phyloP scores from a whole-genome alignment of 495 filamentous ascomycete species.

The Cryomyces minteri region DNA sequence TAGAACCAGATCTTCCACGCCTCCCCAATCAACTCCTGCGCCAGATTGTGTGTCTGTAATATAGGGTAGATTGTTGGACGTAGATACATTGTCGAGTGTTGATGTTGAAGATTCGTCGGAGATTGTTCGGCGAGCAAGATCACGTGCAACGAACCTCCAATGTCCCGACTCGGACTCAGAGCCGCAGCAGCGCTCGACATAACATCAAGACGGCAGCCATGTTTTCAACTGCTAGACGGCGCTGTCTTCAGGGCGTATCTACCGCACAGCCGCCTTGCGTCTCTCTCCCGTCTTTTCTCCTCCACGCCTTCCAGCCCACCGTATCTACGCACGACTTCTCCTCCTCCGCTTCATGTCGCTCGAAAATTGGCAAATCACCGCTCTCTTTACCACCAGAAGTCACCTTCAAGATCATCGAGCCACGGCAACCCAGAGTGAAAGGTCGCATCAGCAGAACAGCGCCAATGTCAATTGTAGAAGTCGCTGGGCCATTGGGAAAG shows the following conservation, averaged over 20 bases:
- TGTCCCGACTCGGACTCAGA: no score
- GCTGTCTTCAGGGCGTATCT: slow-evolving; percentile 22
- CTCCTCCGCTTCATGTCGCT: slow-evolving; percentile 40
- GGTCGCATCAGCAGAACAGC: slow-evolving; percentile 30
- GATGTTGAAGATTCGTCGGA: no score
- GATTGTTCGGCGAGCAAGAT: no score
- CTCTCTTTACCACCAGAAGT: slow-evolving; percentile 76
- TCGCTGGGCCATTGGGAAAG: slow-evolving; percentile 64
- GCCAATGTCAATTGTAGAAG: slow-evolving; percentile 38
- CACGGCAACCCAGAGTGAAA: slow-evolving; percentile 30
- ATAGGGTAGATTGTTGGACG: no score
- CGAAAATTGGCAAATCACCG: slow-evolving; percentile 68
- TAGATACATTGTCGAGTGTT: no score
- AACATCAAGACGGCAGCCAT: slow-evolving; percentile 23
- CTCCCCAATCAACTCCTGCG: no score
- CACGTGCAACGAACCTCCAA: no score
- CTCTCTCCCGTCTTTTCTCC: slow-evolving; percentile 49
- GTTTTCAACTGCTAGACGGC: slow-evolving; percentile 29
- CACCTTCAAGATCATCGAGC: slow-evolving; percentile 42
- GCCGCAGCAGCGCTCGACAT: neutral
- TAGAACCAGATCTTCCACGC: no score
- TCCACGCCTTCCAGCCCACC: slow-evolving; percentile 44
- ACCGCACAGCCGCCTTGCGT: slow-evolving; percentile 15
- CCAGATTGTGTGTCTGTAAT: no score
- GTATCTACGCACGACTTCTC: slow-evolving; percentile 46